A percentile compares a stretch with the other conserved stretches of the same genome.
phyloP scores from a whole-genome alignment of 192 early-diverging fungal species.

The Blastocladiella britannica region DNA sequence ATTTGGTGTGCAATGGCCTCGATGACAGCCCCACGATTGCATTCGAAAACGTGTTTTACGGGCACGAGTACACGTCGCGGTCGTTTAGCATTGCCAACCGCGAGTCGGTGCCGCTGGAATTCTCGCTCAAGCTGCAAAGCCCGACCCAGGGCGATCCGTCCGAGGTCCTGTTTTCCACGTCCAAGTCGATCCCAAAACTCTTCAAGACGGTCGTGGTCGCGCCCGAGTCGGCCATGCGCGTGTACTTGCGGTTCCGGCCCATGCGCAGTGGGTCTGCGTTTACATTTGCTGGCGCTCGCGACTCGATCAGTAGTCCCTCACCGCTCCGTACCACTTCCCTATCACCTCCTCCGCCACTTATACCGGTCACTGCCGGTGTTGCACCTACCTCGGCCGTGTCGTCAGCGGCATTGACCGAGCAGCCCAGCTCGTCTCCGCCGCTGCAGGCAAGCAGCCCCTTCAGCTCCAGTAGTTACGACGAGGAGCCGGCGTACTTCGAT shows the following conservation, averaged over 20 bases:
- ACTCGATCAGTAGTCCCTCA: too few relatives aligned
- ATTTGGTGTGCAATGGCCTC: conserved; percentile 47
- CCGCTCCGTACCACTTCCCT: too few relatives aligned
- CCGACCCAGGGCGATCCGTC: conserved; percentile 34
- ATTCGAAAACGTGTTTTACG: conserved; percentile 52
- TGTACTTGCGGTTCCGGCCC: conserved; percentile 46
- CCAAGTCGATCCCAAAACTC: conserved; percentile 43
- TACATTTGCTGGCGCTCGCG: too few relatives aligned
- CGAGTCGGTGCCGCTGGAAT: conserved; percentile 52
- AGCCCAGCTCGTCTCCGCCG: not conserved
- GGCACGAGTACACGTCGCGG: conserved; percentile 43
- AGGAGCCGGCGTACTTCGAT: not conserved
- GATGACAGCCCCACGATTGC: conserved; percentile 22
- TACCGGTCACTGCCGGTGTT: too few relatives aligned
- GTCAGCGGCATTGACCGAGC: too few relatives aligned
- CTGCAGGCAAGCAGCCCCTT: too few relatives aligned
- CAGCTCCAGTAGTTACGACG: too few relatives aligned
- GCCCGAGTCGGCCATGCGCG: conserved; percentile 36
- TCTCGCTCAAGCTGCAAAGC: conserved; percentile 41
- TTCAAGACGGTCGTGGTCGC: conserved; percentile 46
- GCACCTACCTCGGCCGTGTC: too few relatives aligned
- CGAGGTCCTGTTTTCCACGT: conserved; percentile 57
- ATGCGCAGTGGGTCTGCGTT: too few relatives aligned
- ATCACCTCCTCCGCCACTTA: too few relatives aligned
- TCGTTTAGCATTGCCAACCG: conserved; percentile 54